Evolutionary conservation across 148 eudicot species (phyloP).

Genomic region (Amaranthus palmeri): DNA sequence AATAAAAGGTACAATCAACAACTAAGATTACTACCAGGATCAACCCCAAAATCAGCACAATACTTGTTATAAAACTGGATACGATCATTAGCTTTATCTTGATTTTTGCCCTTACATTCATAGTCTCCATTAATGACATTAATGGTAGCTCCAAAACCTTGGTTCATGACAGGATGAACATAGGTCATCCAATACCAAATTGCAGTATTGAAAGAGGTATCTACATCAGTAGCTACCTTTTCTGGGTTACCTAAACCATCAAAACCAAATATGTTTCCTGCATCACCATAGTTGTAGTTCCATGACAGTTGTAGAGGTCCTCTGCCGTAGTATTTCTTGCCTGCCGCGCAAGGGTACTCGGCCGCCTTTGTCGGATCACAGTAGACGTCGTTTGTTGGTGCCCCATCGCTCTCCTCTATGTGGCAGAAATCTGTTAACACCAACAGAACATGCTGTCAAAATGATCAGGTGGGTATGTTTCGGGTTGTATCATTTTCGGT

Average conservation of each 20-base stretch:
- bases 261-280: slow-evolving; percentile 31
- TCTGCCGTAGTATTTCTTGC: slow-evolving; percentile 51
- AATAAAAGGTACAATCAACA: no score
- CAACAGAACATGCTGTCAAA: no score
- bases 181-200: slow-evolving; percentile 58
- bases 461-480: no score
- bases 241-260: slow-evolving; percentile 49
- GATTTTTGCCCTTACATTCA: slow-evolving; percentile 43
- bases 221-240: slow-evolving; percentile 36
- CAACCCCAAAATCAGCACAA: slow-evolving; percentile 50
- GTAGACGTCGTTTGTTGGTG: slow-evolving; percentile 7
- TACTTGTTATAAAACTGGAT: slow-evolving; percentile 37
- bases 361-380: slow-evolving; percentile 22
- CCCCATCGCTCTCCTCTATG: slow-evolving; percentile 28
- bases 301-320: slow-evolving; percentile 60
- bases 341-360: slow-evolving; percentile 39
- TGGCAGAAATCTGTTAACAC: slow-evolving; percentile 32
- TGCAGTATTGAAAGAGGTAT: slow-evolving; percentile 47
- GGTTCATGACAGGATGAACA: slow-evolving; percentile 33
- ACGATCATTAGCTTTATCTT: slow-evolving; percentile 25
- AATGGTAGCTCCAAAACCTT: slow-evolving; percentile 62
- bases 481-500: no score
- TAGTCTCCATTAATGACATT: slow-evolving; percentile 39
- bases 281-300: slow-evolving; percentile 56
- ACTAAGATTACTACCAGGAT: slow-evolving; percentile 39